Base-by-base conservation (phyloP, 2,329 filamentous ascomycete species). In the Colletotrichum chlorophyti region DNA sequence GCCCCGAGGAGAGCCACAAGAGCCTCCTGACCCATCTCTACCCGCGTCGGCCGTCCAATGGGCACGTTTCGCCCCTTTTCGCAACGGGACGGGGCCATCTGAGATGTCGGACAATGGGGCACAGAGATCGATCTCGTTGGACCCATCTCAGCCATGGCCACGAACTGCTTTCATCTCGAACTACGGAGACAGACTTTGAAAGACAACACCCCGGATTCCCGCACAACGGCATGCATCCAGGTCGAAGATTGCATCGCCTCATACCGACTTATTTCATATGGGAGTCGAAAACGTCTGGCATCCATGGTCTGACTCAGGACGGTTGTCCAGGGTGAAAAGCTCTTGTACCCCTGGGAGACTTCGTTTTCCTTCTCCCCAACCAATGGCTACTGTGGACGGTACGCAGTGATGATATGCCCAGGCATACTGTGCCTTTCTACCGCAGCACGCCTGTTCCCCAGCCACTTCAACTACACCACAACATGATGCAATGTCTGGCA, bases 11-110 rank as follows among this genome's bases (percentile, higher is more conserved):
- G 37, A 55, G 42, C 55, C 51, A 43, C 37, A 48, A 37, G 55
- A 59, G 55, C 38, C 55, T 59, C 49, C 26, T 37, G 55, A 54
- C 55, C 55, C 55, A 59, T 59, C 51, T 59, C 50, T 59, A 59
- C 50, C 55, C 55, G 55, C 21, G 37, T 35, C n/a, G 4, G 31
- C 50, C 51, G 21, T 55, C 55, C 55, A 59, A 59, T 59, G 29
- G 50, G 55, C 49, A 53, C 23, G 41, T 35, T 35, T 53, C 27
- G 49, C 49, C 32, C 37, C 27, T 49, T 35, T 48, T 41, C 50
- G 14, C 42, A 47, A 55, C 43, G 55, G 51, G 43, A 59, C 51
- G 50, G 55, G 42, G 46, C 55, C 49, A 59, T 59, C 55, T 59
- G 41, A 59, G 43, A 59, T 55, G 42, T 37, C 37, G 51, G 51